These are phyloP conservation scores for Afroboletus lepidellus DNA, from an alignment of 1,284 basidiomycete species.

Conservation along the genomic window DNA sequence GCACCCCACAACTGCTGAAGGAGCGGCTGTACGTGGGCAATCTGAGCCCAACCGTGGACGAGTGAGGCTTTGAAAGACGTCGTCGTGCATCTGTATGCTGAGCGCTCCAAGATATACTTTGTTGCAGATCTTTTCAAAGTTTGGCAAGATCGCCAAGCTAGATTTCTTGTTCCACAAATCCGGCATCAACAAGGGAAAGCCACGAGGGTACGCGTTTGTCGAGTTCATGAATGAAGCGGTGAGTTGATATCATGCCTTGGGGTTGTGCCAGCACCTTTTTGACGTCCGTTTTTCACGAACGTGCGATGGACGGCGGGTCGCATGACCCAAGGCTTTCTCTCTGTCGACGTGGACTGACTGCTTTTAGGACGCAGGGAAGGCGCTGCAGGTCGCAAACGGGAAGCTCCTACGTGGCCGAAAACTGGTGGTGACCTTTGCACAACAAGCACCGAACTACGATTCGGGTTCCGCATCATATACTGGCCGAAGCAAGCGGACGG, in stretches of 20 bases:
- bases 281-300: conserved; percentile 54
- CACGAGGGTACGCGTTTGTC: conserved; percentile 93
- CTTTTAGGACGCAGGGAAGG: conserved; percentile 80
- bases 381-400: conserved; percentile 74
- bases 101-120: conserved; percentile 67
- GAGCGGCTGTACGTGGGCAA: conserved; percentile 92
- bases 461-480: conserved; percentile 30
- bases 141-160: conserved; percentile 87
- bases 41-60: conserved; percentile 83
- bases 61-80: conserved; percentile 57
- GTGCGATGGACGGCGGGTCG: conserved; percentile 22
- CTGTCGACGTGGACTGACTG: conserved; percentile 18
- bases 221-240: conserved; percentile 82
- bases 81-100: conserved; percentile 5
- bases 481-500: conserved; percentile 28
- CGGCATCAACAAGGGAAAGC: conserved; percentile 86
- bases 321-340: conserved; percentile 23
- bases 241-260: conserved; percentile 42
- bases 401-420: conserved; percentile 84
- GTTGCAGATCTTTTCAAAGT: conserved; percentile 87
- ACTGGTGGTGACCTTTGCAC: conserved; percentile 86
- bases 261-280: conserved; percentile 25
- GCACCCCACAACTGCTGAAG: conserved; percentile 40
- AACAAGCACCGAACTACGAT: conserved; percentile 65
- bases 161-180: conserved; percentile 96